Percentiles rank a stretch among this genome's conserved stretches.
phyloP scores from a whole-genome alignment of 495 filamentous ascomycete species.

The Aspergillus carlsbadensis region DNA sequence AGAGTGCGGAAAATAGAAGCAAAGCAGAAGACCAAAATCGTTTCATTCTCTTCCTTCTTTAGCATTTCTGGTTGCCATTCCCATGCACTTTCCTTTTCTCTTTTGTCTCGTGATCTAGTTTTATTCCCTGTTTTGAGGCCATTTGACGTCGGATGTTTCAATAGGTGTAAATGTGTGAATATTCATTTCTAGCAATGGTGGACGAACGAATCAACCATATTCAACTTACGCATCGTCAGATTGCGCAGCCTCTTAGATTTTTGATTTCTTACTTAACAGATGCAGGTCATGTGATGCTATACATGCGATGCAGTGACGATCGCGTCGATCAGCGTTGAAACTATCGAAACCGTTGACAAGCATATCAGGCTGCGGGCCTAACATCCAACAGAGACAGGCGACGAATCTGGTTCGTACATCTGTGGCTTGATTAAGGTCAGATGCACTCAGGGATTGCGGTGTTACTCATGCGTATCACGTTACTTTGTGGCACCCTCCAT shows the following conservation, averaged over 20 bases:
- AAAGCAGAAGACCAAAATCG: conserved; percentile 36
- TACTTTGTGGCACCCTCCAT: neutral
- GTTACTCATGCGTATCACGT: too few species aligned
- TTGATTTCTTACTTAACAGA: too few species aligned
- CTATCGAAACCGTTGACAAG: neutral
- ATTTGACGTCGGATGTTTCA: conserved; percentile 42
- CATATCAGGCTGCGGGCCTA: neutral
- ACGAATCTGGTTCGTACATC: too few species aligned
- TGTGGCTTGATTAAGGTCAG: too few species aligned
- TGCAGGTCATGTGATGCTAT: too few species aligned
- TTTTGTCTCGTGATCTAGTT: conserved; percentile 15
- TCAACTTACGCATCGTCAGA: neutral
- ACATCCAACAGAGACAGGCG: too few species aligned
- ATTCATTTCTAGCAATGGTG: conserved; percentile 27
- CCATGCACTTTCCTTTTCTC: neutral
- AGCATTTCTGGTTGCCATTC: conserved; percentile 24
- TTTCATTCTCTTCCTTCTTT: conserved; percentile 27
- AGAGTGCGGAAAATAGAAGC: conserved; percentile 13
- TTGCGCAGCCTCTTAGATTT: too few species aligned
- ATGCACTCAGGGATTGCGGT: too few species aligned
- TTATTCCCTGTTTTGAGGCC: conserved; percentile 30
- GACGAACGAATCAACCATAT: neutral
- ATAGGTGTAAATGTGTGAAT: conserved; percentile 50
- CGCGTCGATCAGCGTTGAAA: neutral
- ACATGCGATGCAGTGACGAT: neutral